Conservation (phyloP, 306 rosid species). For the Pyrus bretschneideri region DNA sequence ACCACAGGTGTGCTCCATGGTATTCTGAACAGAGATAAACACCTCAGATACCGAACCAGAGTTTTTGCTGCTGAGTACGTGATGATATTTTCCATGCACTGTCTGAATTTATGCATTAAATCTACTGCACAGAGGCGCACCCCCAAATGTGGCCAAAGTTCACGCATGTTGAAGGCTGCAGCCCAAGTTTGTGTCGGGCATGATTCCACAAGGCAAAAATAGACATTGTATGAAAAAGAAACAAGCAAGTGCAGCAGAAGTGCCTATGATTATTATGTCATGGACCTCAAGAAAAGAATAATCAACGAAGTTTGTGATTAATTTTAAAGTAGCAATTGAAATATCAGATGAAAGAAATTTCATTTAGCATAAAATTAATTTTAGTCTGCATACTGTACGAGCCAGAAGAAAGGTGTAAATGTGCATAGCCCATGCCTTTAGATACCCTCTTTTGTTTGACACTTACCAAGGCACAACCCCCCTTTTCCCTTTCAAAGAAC, state of each 20-base stretch:
- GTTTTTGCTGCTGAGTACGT: conserved; percentile 97
- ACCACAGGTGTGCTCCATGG: conserved; percentile 30
- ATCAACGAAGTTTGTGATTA: neutral
- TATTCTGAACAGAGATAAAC: conserved; percentile 62
- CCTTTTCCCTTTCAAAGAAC: neutral
- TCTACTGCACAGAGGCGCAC: neutral
- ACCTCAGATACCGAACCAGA: conserved; percentile 94
- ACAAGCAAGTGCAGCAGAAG: neutral
- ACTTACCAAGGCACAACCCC: neutral
- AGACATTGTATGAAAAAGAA: neutral
- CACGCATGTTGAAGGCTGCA: neutral
- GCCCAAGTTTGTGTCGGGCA: neutral
- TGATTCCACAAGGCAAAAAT: neutral
- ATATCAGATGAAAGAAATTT: neutral
- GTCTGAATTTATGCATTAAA: neutral
- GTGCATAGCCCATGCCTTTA: neutral
- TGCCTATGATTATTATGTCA: neutral
- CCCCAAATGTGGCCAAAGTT: neutral
- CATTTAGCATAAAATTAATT: neutral
- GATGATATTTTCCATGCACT: conserved; percentile 15
- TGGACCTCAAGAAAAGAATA: neutral
- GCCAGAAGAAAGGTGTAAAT: neutral
- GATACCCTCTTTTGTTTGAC: neutral
- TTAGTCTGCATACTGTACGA: neutral
- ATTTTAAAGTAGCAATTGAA: neutral